Base-by-base conservation (phyloP, 805 yeast species). In the Cyberlindnera lachancei region DNA sequence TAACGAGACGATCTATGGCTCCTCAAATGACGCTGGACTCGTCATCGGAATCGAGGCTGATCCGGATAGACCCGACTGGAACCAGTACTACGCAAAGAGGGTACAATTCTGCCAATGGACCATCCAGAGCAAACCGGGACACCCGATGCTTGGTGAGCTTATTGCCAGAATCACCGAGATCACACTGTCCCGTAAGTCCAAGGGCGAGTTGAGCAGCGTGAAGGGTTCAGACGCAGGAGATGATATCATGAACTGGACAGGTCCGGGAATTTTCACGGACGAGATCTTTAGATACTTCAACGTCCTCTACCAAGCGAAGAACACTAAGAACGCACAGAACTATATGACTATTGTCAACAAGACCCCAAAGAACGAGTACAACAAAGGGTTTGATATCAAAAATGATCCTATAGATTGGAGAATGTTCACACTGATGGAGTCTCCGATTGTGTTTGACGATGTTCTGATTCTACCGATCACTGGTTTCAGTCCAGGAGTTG, bases 31-130 rank as follows among this genome's bases (percentile, higher is more conserved):
- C n/a, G 71, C 85, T 3, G 97, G 97, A 0, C 64, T 90, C 15
- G 77, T 79, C 3, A 72, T 90, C 7, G 97, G 97, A 0, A 84
- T 90, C 26, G 98, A 92, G 55, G 96, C 96, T 1, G 98, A 90
- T 48, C 96, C 97, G 0, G 96, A 90, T 54, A 66, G 97, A 44
- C 79, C 79, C 1, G 97, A 90, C 56, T 92, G 98, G 98, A 61
- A 70, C 18, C 80, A 79, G 7, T 87, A 94, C 88, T 90, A 86
- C 52, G 94, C 96, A 0, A 69, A 96, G 31, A 67, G 97, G 40
- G 75, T 90, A 27, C 98, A 90, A 60, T 83, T 90, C 50, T 88
- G 97, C 53, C 97, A 90, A 59, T 90, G 98, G 98, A 86, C 96
- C 0, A 78, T 90, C 30, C 90, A 83, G 58, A 72, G 86, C 14